Conservation (phyloP, 192 early-diverging fungal species). For the Linnemannia elongata region DNA sequence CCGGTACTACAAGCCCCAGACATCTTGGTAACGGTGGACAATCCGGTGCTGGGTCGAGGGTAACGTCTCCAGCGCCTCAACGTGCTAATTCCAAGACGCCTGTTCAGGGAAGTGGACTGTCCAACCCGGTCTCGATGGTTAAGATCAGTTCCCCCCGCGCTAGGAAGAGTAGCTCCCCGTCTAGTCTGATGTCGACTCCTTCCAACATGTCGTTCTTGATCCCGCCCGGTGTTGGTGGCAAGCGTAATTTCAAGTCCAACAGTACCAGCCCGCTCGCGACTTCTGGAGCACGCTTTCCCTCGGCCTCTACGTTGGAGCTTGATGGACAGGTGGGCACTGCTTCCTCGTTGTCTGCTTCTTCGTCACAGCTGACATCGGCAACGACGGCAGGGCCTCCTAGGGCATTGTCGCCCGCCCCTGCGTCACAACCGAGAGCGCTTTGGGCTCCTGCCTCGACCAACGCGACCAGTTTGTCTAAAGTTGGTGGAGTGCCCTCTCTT, state of each 20-base stretch:
- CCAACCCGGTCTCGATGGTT: slow-evolving; percentile 21
- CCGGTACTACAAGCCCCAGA: slow-evolving; percentile 59
- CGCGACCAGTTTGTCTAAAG: no score
- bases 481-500: no score
- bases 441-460: neutral
- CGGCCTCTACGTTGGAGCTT: neutral
- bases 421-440: neutral
- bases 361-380: neutral
- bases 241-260: slow-evolving; percentile 30
- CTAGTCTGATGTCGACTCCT: slow-evolving; percentile 43
- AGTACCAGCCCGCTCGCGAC: slow-evolving; percentile 43
- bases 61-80: slow-evolving; percentile 27
- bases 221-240: slow-evolving; percentile 32
- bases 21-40: neutral
- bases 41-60: slow-evolving; percentile 4
- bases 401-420: neutral
- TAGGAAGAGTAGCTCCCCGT: slow-evolving; percentile 44
- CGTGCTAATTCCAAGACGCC: slow-evolving; percentile 13
- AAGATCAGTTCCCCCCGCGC: slow-evolving; percentile 26
- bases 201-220: slow-evolving; percentile 53
- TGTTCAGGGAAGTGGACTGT: neutral
- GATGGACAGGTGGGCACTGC: neutral
- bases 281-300: neutral
- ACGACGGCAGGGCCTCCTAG: neutral
- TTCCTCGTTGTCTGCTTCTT: neutral